A percentile compares a stretch with the other conserved stretches of the same genome.
Evolutionary conservation across 805 yeast genomes (phyloP).

Genomic region (Starmerella etchellsii): DNA sequence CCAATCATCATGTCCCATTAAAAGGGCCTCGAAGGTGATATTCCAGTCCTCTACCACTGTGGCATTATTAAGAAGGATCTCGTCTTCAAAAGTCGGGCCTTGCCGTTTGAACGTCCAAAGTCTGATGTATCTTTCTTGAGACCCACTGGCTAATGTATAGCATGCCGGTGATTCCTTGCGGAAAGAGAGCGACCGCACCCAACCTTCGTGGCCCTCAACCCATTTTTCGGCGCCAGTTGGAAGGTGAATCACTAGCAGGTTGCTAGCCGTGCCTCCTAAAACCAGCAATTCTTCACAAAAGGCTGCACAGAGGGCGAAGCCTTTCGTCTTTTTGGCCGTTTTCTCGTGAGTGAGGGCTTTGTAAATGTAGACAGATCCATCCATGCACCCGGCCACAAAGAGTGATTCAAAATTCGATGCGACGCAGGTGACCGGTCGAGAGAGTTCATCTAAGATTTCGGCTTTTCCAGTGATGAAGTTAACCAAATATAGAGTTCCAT

Average conservation of each 20-base stretch:
- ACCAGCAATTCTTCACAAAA: constrained; percentile 21
- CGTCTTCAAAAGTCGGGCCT: background rate
- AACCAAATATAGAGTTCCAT: constrained; percentile 1
- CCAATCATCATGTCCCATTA: constrained; percentile 99
- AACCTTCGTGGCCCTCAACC: constrained; percentile 87
- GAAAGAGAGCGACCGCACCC: constrained; percentile 71
- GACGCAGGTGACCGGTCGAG: constrained; percentile 4
- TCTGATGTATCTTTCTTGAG: constrained; percentile 85
- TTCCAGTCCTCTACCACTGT: constrained; percentile 30
- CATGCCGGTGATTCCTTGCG: constrained; percentile 36
- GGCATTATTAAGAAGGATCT: constrained; percentile 43
- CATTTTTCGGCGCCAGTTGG: constrained; percentile 14
- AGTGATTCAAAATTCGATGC: background rate
- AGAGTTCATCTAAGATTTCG: background rate
- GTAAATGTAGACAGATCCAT: constrained; percentile 53
- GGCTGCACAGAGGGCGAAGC: constrained; percentile 24
- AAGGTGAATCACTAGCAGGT: constrained; percentile 37
- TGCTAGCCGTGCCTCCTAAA: constrained; percentile 29
- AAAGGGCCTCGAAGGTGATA: constrained; percentile 76
- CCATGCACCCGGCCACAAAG: constrained; percentile 56
- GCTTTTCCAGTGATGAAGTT: background rate
- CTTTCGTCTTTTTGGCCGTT: constrained; percentile 14
- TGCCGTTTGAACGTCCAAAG: constrained; percentile 53
- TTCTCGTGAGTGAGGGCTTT: constrained; percentile 4
- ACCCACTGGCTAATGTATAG: constrained; percentile 68